Evolutionary conservation across 208 protist species (phyloP), one percentile per base, ranked within the genome.

Genomic region (Crithidia fasciculata): DNA sequence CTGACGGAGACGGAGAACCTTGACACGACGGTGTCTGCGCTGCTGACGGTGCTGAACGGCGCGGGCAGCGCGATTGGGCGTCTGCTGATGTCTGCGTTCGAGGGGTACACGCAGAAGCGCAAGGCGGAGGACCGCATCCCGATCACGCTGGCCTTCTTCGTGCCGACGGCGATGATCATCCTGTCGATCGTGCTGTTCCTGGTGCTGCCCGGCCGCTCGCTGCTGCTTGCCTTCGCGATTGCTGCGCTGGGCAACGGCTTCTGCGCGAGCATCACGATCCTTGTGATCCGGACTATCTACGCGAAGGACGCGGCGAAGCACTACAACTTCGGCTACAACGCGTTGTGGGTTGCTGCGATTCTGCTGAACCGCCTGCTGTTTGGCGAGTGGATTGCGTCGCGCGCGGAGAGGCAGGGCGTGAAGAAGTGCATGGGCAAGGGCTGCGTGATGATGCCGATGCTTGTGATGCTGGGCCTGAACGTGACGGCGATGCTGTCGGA

Each of bases 221-320:
- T 89, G 54, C 82, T 81, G 40, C 36, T 90, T 0, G 76, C 84
- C 2, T 89, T 72, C 43, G 58, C 78, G n/a, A 43, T 87, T 18
- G 79, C 88, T 9, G 73, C 89, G 8, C 53, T 94, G 4, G 86
- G 81, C n/a, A 90, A 89, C 80, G 89, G 89, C n/a, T 91, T 88
- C 67, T 69, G 54, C n/a, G 85, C 83, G 2, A 76, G 78, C 37
- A 72, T 83, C 9, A 62, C 69, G 6, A 66, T 90, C 18, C 81
- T 94, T 43, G 84, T 90, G 16, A 41, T 83, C 8, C 84, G 84
- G 16, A 88, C 85, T 18, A 84, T 92, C n/a, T 94, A 85, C 78
- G 83, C 81, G 44, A 89, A 89, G 68, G 86, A 92, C 65, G 66
- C 84, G 37, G 89, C 82, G 49, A 89, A 86, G 80, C 86, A 91